phyloP scores from a whole-genome alignment of 352 stramenopile genomes.

The Pythium diclinum region DNA sequence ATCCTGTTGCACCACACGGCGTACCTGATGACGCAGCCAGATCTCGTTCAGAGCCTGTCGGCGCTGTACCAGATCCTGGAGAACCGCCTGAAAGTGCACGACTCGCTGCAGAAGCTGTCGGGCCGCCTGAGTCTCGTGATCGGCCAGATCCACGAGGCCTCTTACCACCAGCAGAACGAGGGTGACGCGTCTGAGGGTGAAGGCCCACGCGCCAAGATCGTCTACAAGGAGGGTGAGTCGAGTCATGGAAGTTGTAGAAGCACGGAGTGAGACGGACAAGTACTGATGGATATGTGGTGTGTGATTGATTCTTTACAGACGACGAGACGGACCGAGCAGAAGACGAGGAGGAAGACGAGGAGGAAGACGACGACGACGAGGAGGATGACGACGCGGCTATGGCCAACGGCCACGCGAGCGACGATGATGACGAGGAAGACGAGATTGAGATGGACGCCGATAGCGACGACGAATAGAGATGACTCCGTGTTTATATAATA shows the following conservation, averaged over 20 bases:
- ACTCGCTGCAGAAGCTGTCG: slow-evolving; percentile 80
- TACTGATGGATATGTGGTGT: slow-evolving; percentile 9
- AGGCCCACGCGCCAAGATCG: slow-evolving; percentile 47
- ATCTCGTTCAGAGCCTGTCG: slow-evolving; percentile 78
- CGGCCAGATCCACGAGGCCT: slow-evolving; percentile 73
- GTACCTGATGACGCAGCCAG: slow-evolving; percentile 80
- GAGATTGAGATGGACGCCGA: slow-evolving; percentile 18
- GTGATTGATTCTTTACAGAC: slow-evolving; percentile 15
- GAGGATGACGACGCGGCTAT: slow-evolving; percentile 46
- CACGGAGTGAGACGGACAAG: not conserved
- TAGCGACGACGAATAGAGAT: slow-evolving; percentile 41
- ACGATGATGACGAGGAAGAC: slow-evolving; percentile 39
- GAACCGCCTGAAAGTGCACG: slow-evolving; percentile 76
- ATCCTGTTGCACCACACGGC: slow-evolving; percentile 83
- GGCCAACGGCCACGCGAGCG: slow-evolving; percentile 13
- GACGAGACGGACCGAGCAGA: slow-evolving; percentile 30
- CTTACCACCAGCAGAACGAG: slow-evolving; percentile 17
- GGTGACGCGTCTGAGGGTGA: slow-evolving; percentile 35
- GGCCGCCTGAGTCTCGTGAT: slow-evolving; percentile 79
- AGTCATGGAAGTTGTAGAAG: not conserved
- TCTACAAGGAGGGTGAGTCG: slow-evolving; percentile 58
- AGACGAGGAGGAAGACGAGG: slow-evolving; percentile 28
- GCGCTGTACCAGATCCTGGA: slow-evolving; percentile 84
- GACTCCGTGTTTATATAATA: slow-evolving; percentile 50
- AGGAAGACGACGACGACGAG: slow-evolving; percentile 34